Evolutionary conservation across 306 rosid genomes (phyloP), one percentile per base, ranked within the genome.

Genomic region (Dalbergia oliveri): DNA sequence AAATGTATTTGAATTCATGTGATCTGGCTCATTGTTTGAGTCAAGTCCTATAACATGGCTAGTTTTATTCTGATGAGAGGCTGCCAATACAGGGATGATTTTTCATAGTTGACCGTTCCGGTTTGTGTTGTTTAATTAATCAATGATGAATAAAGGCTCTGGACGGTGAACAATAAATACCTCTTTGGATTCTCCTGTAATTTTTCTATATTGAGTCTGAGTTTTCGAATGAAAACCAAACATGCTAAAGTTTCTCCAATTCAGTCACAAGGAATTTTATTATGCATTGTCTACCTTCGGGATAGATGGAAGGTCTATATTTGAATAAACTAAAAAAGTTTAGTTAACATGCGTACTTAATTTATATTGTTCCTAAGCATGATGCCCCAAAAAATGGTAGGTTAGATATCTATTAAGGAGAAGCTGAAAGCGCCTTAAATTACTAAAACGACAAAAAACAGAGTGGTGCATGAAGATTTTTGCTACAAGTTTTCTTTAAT

Each of bases 111-210:
- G 31, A 68, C 41, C 15, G 33, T 71, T 64, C n/a, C 51, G 77
- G 77, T 72, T 56, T 11, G 67, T 56, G 76, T 63, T 68, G n/a
- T 61, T 57, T 19, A 54, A 33, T 49, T 80, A 54, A 58, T 80
- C 75, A 43, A 43, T 63, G 21, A 54, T 51, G 11, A 66, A 23
- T 50, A 50, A 56, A 72, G 60, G 58, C 60, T 77, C n/a, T 72
- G 49, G 61, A 81, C 8, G 23, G 67, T 84, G 68, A 76, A 66
- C 66, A 76, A 26, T 79, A 43, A 68, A 26, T 26, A 26, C 2
- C 31, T 26, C 64, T 33, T 63, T 68, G 84, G 84, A 75, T 66
- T 80, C 31, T 26, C 31, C 0, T 26, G 3, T 26, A 26, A 26
- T 26, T 1, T 26, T 26, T 26, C 3, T 26, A 26, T 0, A 26